Evolutionary conservation across 2,329 filamentous ascomycete genomes (phyloP), one percentile per base, ranked within the genome.

Genomic region (Aurifilum marmelostoma): DNA sequence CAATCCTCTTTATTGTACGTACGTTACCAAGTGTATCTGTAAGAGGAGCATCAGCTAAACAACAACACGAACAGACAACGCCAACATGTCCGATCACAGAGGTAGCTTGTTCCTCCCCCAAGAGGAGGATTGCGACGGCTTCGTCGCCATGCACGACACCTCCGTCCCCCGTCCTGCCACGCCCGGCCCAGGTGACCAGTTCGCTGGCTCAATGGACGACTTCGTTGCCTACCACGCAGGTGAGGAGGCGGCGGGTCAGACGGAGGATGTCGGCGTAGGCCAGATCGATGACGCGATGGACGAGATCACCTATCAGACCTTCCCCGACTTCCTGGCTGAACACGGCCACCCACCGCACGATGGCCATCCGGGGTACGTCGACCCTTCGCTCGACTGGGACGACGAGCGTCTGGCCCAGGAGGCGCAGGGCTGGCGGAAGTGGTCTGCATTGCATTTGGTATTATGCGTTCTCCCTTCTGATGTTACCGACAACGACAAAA

Each of bases 361-460:
- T 3, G 56, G 7, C 4, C 8, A 59, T 9, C 24, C 52, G 2
- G 24, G 32, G 14, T 5, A 16, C 7, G 24, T 29, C 27, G 24
- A 29, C 24, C 14, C 52, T 18, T 56, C 27, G 27, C 24, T 16
- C 27, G 24, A 56, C 29, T 59, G 56, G 56, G 29, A 34, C 18
- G 24, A 16, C 16, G n/a, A 37, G 32, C 56, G 29, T 37, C 18
- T 59, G 7, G 56, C 56, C 9, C 29, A 37, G 24, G 56, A 59
- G 56, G 56, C 29, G 18, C 18, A 59, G 18, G 32, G 32, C 32
- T 59, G 56, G 56, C 32, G 56, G 32, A 59, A 59, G 32, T 59
- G 56, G 56, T 34, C 56, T 34, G 56, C 56, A 4, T 8, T 59
- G 56, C 56, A 34, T 14, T 21, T 59, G 29, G 56, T 59, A 37